Evolutionary conservation across 2,329 filamentous ascomycete species (phyloP).

Genomic region (Aspergillus sp.): DNA sequence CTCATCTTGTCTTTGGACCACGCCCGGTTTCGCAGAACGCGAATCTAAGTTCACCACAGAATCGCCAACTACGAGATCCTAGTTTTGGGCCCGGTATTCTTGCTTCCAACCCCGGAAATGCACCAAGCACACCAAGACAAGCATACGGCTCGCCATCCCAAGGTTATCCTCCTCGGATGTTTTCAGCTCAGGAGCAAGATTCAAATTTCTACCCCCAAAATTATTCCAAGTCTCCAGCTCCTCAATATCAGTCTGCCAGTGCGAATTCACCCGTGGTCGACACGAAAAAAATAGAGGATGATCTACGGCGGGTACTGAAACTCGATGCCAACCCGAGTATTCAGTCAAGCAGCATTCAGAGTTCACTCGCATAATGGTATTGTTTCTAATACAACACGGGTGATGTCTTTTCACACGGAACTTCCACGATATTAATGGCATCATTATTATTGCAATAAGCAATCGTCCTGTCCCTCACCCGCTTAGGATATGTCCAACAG

Average conservation of each 20-base stretch:
- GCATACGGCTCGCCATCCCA: slow-evolving; percentile 23
- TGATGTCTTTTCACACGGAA: not conserved
- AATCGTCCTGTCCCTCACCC: not conserved
- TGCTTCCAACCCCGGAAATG: slow-evolving; percentile 19
- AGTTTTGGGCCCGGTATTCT: slow-evolving; percentile 33
- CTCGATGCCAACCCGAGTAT: slow-evolving; percentile 36
- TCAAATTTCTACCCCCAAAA: slow-evolving; percentile 23
- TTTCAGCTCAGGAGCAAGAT: slow-evolving; percentile 14
- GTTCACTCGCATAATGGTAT: slow-evolving; percentile 29
- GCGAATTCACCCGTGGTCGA: slow-evolving; percentile 33
- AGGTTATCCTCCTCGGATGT: slow-evolving; percentile 23
- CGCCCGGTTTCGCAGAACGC: slow-evolving; percentile 25
- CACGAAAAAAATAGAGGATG: slow-evolving; percentile 49
- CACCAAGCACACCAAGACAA: slow-evolving; percentile 8
- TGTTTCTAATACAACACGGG: not conserved
- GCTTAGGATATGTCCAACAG: not conserved
- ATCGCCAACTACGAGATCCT: slow-evolving; percentile 29
- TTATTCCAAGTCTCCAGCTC: slow-evolving; percentile 23
- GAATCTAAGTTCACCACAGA: slow-evolving; percentile 22
- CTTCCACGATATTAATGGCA: not conserved
- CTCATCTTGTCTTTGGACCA: slow-evolving; percentile 16
- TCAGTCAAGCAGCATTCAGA: slow-evolving; percentile 32
- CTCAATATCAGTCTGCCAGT: slow-evolving; percentile 21
- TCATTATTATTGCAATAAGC: slow-evolving; percentile 1
- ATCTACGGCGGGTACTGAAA: slow-evolving; percentile 49